Base-by-base conservation (phyloP, 345 rosid species). In the Hibiscus trionum region DNA sequence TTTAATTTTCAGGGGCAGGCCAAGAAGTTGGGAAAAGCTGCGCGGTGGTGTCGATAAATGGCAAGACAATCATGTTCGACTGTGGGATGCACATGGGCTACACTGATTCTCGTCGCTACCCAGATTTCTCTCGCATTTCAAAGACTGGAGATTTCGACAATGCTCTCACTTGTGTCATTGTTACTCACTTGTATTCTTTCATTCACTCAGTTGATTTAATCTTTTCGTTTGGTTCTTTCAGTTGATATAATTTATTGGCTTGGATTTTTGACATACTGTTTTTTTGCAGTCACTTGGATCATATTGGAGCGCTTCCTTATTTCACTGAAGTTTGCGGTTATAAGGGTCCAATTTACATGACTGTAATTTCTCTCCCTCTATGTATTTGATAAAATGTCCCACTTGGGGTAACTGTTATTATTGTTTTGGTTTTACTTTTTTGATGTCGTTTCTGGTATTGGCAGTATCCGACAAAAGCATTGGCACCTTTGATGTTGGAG, bases 71-170 rank as follows among this genome's bases (percentile, higher is more conserved):
- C 68, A 95, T 95, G 98, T 95, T 95, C 44, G 99, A 95, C 73
- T 95, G 97, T 72, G 98, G 98, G 68, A 92, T 95, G 99, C 97
- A 92, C 76, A 92, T 95, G 98, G 99, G 96, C 49, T 83, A 85
- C 78, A 82, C 80, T 57, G 99, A 90, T 78, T 89, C 80, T 49
- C 88, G 86, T n/a, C 90, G 96, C 7, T 95, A 81, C 83, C 98
- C 98, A 3, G 93, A 92, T 74, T 95, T 95, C 81, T 88, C 98
- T 42, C 90, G 75, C 59, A 70, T 89, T 57, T 84, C 97, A 0
- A 76, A 83, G 21, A 75, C 87, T 24, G 75, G 84, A 11, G 90
- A 89, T 71, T 95, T 88, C 60, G 86, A 85, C 70, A 69, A 49
- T 16, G 80, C 76, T 3, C 85, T 95, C 39, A 78, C 83, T 73